Conservation (phyloP, 441 rosid genomes). For the Brassica hybrid region DNA sequence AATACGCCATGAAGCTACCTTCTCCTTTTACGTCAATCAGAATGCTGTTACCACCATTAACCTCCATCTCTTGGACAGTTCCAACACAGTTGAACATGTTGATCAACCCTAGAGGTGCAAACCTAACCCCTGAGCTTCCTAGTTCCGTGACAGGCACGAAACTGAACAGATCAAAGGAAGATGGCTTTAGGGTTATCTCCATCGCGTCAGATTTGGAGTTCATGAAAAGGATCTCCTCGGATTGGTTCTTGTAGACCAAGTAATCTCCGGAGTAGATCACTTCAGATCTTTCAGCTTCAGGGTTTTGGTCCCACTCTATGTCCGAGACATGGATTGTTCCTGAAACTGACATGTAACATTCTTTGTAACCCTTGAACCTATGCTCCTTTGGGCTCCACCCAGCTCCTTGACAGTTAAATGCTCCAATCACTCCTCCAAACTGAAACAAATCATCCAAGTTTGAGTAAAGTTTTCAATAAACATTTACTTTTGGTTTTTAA, state of each 20-base stretch:
- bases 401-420: constrained; percentile 89
- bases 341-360: constrained; percentile 49
- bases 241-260: constrained; percentile 56
- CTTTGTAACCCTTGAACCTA: constrained; percentile 57
- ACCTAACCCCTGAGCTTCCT: constrained; percentile 42
- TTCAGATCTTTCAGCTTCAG: constrained; percentile 36
- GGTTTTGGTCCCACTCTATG: constrained; percentile 79
- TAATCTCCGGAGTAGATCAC: constrained; percentile 52
- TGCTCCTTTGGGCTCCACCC: constrained; percentile 71
- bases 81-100: constrained; percentile 80
- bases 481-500: background rate
- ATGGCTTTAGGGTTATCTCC: constrained; percentile 61
- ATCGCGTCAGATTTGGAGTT: constrained; percentile 52
- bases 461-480: background rate
- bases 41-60: constrained; percentile 39
- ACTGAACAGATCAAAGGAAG: constrained; percentile 70
- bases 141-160: constrained; percentile 62
- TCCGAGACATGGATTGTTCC: constrained; percentile 63
- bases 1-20: constrained; percentile 66
- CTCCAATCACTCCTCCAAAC: constrained; percentile 84
- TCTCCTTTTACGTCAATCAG: constrained; percentile 60
- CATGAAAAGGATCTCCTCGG: constrained; percentile 44
- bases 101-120: constrained; percentile 67
- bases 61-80: constrained; percentile 53
- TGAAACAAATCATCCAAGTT: constrained; percentile 26